Percentiles rank a stretch among this genome's conserved stretches.
Conservation (phyloP, 495 filamentous ascomycete genomes). For the Aspergillus homomorphus region DNA sequence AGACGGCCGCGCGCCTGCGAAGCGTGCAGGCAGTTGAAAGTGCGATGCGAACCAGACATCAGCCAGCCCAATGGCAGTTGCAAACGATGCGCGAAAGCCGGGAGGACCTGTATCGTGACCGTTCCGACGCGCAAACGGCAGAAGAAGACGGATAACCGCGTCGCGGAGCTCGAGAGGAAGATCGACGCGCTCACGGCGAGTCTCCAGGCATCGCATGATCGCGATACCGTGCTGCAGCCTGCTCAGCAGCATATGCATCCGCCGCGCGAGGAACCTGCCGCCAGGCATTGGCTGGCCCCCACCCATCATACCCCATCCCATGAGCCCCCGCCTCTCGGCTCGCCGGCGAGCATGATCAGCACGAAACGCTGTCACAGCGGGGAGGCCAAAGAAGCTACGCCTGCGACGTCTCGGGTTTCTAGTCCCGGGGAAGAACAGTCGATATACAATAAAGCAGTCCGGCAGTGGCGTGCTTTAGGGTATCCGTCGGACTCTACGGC, state of each 20-base stretch:
- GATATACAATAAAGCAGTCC: constrained; percentile 8
- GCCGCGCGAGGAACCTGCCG: constrained; percentile 12
- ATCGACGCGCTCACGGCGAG: constrained; percentile 84
- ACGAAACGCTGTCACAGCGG: constrained; percentile 28
- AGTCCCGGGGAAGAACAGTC: constrained; percentile 30
- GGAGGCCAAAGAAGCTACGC: constrained; percentile 21
- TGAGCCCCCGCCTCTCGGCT: constrained; percentile 3
- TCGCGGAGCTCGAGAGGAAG: constrained; percentile 91
- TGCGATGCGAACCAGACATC: constrained; percentile 73
- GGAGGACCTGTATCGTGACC: constrained; percentile 75
- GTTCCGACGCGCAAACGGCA: constrained; percentile 80
- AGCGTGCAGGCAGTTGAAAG: constrained; percentile 84
- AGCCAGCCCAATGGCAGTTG: constrained; percentile 63
- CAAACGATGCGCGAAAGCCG: constrained; percentile 82
- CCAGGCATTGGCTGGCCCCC: constrained; percentile 18
- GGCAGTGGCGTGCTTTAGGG: constrained; percentile 9
- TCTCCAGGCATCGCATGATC: constrained; percentile 51
- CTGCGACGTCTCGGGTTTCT: constrained; percentile 19
- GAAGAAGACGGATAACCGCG: constrained; percentile 90
- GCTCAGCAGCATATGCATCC: constrained; percentile 2
- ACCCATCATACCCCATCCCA: constrained; percentile 13
- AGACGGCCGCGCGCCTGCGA: constrained; percentile 91
- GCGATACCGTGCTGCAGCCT: constrained; percentile 12
- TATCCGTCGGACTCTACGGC: constrained; percentile 7
- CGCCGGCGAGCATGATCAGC: constrained; percentile 10